These are phyloP conservation scores for Venustampulla echinocandica DNA, from an alignment of 495 filamentous ascomycete species.

Conservation along the genomic window DNA sequence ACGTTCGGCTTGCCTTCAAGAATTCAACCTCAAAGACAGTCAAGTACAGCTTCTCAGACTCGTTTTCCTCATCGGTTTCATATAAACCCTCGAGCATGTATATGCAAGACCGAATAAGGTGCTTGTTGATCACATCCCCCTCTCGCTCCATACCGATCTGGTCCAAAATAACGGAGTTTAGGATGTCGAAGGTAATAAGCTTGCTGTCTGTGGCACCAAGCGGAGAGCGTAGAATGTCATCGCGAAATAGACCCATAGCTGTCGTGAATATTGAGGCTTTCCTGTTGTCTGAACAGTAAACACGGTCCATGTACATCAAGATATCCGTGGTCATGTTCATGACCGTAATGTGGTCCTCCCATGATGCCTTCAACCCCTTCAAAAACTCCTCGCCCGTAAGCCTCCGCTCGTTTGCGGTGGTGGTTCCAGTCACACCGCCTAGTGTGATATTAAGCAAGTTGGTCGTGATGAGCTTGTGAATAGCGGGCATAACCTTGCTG, in stretches of 20 bases:
- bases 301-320: slow-evolving; percentile 95
- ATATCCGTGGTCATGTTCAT: slow-evolving; percentile 99
- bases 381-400: slow-evolving; percentile 79
- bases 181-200: slow-evolving; percentile 52
- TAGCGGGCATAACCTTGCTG: slow-evolving; percentile 52
- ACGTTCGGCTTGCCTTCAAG: slow-evolving; percentile 55
- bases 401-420: slow-evolving; percentile 65
- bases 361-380: slow-evolving; percentile 62
- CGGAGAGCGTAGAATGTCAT: slow-evolving; percentile 56
- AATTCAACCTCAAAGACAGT: slow-evolving; percentile 76
- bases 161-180: slow-evolving; percentile 77
- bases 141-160: slow-evolving; percentile 88
- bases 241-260: slow-evolving; percentile 80
- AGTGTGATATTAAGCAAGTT: slow-evolving; percentile 44
- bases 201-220: slow-evolving; percentile 33
- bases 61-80: slow-evolving; percentile 64
- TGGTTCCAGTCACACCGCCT: slow-evolving; percentile 36
- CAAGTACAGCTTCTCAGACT: slow-evolving; percentile 73
- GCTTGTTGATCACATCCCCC: slow-evolving; percentile 81
- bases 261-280: slow-evolving; percentile 72
- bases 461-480: slow-evolving; percentile 52
- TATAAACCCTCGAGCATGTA: slow-evolving; percentile 90
- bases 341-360: slow-evolving; percentile 80
- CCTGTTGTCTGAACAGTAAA: slow-evolving; percentile 60
- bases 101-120: slow-evolving; percentile 70